Evolutionary conservation across 2,329 filamentous ascomycete genomes (phyloP), one percentile per base, ranked within the genome.

Genomic region (Aspergillus tanneri): DNA sequence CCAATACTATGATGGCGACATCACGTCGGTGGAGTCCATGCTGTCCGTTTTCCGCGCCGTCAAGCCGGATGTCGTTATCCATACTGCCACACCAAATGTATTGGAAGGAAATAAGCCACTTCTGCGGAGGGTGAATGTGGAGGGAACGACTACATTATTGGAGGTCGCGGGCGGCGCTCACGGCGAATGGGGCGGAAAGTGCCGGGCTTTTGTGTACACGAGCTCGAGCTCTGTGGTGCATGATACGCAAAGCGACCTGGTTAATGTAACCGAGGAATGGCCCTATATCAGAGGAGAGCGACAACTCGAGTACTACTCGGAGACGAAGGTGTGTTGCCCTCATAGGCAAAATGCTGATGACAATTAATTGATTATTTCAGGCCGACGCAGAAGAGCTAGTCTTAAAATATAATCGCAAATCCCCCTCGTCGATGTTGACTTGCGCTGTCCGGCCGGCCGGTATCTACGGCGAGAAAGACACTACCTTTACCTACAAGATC

Each of bases 401-500:
- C 56, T 77, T 96, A 46, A 76, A 82, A 43, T 87, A 87, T 62
- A 93, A 90, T 77, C 82, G 84, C 52, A 57, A 74, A 42, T 76
- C 60, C 58, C 78, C 63, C 46, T 73, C 77, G 43, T 73, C 74
- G 35, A 83, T 95, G 69, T 77, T 88, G 8, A 95, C 90, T n/a
- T 82, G 82, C 62, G 79, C 90, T 23, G 80, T 97, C 55, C 88
- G 93, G 12, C 89, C 91, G 5, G 87, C 90, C 10, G 89, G 89
- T 57, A 95, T 97, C 68, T 89, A 96, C 64, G 92, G 92, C 61
- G 89, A 93, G 65, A 88, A 88, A 60, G 93, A 99, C 73, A 82
- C 83, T 44, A 86, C 90, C 65, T 72, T 85, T 11, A 82, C 92
- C 25, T 82, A 85, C 54, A 83, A 86, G 58, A 80, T 96, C 54